Conservation (phyloP, 1,139 yeast species). For the Magnusiomyces magnusii region DNA sequence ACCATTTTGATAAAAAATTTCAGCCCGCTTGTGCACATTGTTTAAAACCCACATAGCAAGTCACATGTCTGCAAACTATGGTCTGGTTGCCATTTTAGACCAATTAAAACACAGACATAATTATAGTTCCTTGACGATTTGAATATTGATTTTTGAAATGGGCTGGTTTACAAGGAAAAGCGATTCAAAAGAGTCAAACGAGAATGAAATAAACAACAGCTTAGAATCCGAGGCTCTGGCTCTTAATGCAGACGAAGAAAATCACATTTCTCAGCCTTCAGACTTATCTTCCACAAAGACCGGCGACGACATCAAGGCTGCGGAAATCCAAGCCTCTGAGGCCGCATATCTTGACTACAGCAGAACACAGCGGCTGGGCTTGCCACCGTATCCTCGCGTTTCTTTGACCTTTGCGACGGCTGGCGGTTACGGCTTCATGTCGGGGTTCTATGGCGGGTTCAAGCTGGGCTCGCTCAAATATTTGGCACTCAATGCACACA, state of each 20-base stretch:
- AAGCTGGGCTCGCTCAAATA: conserved; percentile 50
- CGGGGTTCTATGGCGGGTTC: conserved; percentile 60
- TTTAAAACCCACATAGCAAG: no score
- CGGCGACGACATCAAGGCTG: background rate
- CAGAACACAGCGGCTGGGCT: conserved; percentile 32
- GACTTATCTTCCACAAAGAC: background rate
- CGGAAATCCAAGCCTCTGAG: conserved; percentile 2
- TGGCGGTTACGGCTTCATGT: conserved; percentile 49
- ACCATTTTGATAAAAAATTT: no score
- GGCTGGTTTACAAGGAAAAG: background rate
- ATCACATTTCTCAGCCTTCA: background rate
- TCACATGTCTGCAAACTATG: no score
- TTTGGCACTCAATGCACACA: conserved; percentile 74
- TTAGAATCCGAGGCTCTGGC: background rate
- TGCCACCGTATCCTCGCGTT: conserved; percentile 38
- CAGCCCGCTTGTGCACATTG: no score
- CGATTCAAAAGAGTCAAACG: background rate
- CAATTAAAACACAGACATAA: no score
- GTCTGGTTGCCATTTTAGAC: background rate
- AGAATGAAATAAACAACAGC: background rate
- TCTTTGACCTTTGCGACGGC: conserved; percentile 36
- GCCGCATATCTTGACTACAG: conserved; percentile 6
- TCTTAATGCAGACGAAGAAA: background rate
- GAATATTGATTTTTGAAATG: background rate
- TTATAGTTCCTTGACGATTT: no score